Conservation (phyloP, 768 basidiomycete species). For the Asterophora lycoperdoides region DNA sequence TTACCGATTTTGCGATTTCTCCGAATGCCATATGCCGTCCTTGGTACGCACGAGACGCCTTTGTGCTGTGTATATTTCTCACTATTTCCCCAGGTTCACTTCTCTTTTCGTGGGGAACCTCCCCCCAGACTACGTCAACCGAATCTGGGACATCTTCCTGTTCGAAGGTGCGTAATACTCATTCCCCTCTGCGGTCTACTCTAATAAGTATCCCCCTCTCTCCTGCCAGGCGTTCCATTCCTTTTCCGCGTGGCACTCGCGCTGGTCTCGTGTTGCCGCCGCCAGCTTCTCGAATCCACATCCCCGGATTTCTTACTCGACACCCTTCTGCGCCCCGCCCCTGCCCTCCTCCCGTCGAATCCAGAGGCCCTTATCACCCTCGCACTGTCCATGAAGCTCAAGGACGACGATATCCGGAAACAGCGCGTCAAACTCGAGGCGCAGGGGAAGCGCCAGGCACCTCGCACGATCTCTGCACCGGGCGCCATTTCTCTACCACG, state of each 20-base stretch:
- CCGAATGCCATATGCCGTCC: slow-evolving; percentile 55
- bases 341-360: slow-evolving; percentile 49
- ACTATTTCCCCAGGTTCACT: slow-evolving; percentile 51
- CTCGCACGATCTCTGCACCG: slow-evolving; percentile 25
- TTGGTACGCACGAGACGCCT: slow-evolving; percentile 43
- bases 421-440: slow-evolving; percentile 72
- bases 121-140: slow-evolving; percentile 59
- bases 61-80: neutral
- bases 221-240: slow-evolving; percentile 71
- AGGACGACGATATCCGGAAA: slow-evolving; percentile 76
- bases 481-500: slow-evolving; percentile 24
- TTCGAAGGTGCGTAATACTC: slow-evolving; percentile 71
- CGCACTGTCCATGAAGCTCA: slow-evolving; percentile 62
- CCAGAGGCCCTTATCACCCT: slow-evolving; percentile 63
- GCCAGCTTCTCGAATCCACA: slow-evolving; percentile 48
- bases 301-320: slow-evolving; percentile 45
- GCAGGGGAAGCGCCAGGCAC: slow-evolving; percentile 57
- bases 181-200: neutral
- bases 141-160: slow-evolving; percentile 82
- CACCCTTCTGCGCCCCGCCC: slow-evolving; percentile 48
- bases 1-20: slow-evolving; percentile 57
- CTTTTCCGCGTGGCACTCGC: slow-evolving; percentile 72
- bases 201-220: neutral
- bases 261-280: slow-evolving; percentile 56
- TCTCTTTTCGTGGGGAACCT: slow-evolving; percentile 66